Percentiles rank a stretch among this genome's conserved stretches.
phyloP scores from a whole-genome alignment of 345 rosid genomes.

The Eucalyptus microcorys region DNA sequence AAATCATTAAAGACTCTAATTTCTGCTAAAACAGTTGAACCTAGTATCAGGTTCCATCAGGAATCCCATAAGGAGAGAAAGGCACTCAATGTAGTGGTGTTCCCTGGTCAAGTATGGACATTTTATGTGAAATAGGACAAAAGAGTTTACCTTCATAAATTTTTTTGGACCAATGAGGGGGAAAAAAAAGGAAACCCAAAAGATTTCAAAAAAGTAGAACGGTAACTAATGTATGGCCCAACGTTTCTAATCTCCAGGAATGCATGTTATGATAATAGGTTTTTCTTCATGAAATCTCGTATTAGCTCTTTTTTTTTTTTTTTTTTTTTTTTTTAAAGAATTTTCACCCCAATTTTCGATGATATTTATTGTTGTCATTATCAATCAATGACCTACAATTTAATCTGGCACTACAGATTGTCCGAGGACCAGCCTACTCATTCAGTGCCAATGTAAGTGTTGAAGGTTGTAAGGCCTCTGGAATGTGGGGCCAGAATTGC shows the following conservation, averaged over 20 bases:
- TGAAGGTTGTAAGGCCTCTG: constrained; percentile 71
- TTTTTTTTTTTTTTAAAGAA: background rate
- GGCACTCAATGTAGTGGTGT: background rate
- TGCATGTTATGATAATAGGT: background rate
- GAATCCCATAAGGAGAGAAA: background rate
- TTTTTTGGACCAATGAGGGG: background rate
- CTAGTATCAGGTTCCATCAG: background rate
- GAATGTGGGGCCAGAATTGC: constrained; percentile 79
- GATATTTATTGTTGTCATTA: background rate
- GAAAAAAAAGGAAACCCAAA: background rate
- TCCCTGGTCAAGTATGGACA: background rate
- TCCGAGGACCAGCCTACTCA: constrained; percentile 53
- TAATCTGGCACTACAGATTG: constrained; percentile 42
- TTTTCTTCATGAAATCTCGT: background rate
- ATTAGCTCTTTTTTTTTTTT: background rate
- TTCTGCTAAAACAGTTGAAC: background rate
- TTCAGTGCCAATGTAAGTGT: constrained; percentile 77
- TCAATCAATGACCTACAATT: background rate
- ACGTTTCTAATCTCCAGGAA: background rate
- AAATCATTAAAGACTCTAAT: background rate
- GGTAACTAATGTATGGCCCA: background rate
- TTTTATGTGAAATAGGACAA: background rate
- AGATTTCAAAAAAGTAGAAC: background rate
- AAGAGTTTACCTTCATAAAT: background rate
- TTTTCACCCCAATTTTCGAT: background rate